Evolutionary conservation across 2,329 filamentous ascomycete genomes (phyloP).

Genomic region (Stemphylium vesicarium): DNA sequence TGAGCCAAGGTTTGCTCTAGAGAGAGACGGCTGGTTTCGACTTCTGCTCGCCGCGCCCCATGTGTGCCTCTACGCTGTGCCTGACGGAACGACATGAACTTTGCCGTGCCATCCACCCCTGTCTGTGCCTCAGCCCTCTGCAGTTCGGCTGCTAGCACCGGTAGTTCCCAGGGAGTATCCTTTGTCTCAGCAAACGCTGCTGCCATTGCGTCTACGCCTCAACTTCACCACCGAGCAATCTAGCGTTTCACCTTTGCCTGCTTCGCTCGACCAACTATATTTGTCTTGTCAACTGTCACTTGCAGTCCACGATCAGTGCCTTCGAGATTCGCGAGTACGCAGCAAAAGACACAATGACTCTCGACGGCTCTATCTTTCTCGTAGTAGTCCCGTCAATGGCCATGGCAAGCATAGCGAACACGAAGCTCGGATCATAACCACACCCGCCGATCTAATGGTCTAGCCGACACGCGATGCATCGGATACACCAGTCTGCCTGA

Average conservation of each 20-base stretch:
- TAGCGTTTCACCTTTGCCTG: not conserved
- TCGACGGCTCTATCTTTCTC: too few relatives aligned
- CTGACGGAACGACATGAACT: constrained; percentile 14
- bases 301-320: too few relatives aligned
- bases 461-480: not conserved
- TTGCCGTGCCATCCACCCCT: constrained; percentile 13
- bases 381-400: too few relatives aligned
- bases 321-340: too few relatives aligned
- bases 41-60: constrained; percentile 12
- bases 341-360: too few relatives aligned
- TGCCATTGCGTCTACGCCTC: too few relatives aligned
- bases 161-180: not conserved
- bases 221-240: too few relatives aligned
- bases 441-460: not conserved
- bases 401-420: not conserved
- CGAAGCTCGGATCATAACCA: not conserved
- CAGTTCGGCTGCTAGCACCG: constrained; percentile 1
- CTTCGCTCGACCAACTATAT: constrained; percentile 1
- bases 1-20: constrained; percentile 12
- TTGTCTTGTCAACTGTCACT: too few relatives aligned
- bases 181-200: too few relatives aligned
- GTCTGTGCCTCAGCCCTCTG: constrained; percentile 15
- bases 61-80: constrained; percentile 15
- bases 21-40: constrained; percentile 18
- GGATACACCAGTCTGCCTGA: not conserved